Conservation (phyloP, 495 filamentous ascomycete genomes). For the Hypomontagnella monticulosa region DNA sequence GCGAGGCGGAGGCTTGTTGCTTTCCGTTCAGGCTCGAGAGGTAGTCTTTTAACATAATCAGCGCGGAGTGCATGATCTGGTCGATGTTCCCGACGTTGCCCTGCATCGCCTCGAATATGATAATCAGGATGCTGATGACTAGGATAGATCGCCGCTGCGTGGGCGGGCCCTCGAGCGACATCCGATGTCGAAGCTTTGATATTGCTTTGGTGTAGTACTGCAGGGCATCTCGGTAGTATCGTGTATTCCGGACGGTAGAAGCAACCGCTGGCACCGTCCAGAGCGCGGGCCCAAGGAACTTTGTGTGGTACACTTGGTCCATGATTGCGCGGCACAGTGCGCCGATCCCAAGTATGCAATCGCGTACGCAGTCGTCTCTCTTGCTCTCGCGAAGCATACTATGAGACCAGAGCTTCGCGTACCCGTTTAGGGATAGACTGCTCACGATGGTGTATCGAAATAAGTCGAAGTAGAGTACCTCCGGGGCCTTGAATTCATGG, state of each 20-base stretch:
- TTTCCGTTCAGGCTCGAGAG: neutral
- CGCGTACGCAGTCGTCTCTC: constrained; percentile 32
- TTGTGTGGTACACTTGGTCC: constrained; percentile 2
- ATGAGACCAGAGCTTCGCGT: constrained; percentile 28
- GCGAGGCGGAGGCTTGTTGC: neutral
- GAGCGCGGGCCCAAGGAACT: neutral
- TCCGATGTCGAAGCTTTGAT: constrained; percentile 23
- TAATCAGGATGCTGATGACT: constrained; percentile 28
- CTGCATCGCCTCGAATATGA: constrained; percentile 34
- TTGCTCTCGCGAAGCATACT: constrained; percentile 33
- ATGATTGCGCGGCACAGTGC: constrained; percentile 25
- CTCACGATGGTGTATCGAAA: constrained; percentile 28
- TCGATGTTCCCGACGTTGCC: constrained; percentile 31
- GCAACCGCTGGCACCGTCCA: constrained; percentile 17
- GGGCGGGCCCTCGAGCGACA: constrained; percentile 12
- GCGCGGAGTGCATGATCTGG: constrained; percentile 13
- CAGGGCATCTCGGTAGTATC: constrained; percentile 29
- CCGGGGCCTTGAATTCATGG: constrained; percentile 7
- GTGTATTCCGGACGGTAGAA: neutral
- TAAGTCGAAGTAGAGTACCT: constrained; percentile 31
- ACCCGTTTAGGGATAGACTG: constrained; percentile 27
- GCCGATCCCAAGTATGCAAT: constrained; percentile 31
- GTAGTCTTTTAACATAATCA: constrained; percentile 14
- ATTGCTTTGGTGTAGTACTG: constrained; percentile 28
- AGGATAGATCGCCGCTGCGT: constrained; percentile 25